phyloP scores from a whole-genome alignment of 2,329 filamentous ascomycete genomes.

The Alternaria sp. region DNA sequence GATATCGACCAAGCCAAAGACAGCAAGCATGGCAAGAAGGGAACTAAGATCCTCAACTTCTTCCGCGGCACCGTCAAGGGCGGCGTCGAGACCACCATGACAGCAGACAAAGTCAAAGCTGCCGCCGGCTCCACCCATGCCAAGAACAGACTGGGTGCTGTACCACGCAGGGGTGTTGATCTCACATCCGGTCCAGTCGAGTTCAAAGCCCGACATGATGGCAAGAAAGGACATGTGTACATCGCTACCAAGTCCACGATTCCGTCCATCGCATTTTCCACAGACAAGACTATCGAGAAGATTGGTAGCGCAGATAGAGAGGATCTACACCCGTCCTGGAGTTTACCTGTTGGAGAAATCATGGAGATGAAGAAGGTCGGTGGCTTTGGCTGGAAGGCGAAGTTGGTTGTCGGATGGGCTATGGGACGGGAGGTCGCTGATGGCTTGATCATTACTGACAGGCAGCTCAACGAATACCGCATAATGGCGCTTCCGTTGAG shows the following conservation, averaged over 20 bases:
- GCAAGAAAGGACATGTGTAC: conserved; percentile 74
- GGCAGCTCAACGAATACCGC: conserved; percentile 61
- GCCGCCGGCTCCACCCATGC: conserved; percentile 66
- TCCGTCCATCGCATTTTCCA: conserved; percentile 71
- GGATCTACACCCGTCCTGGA: conserved; percentile 68
- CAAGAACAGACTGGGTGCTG: conserved; percentile 73
- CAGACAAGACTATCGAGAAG: conserved; percentile 57
- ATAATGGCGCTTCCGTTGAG: conserved; percentile 75
- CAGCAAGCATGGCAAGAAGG: conserved; percentile 55
- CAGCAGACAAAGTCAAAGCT: conserved; percentile 74
- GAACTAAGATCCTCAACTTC: conserved; percentile 63
- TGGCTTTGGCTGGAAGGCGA: conserved; percentile 83
- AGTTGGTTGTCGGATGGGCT: conserved; percentile 81
- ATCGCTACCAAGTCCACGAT: conserved; percentile 71
- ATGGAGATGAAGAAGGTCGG: conserved; percentile 78
- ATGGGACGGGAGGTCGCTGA: conserved; percentile 76
- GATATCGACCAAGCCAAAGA: conserved; percentile 59
- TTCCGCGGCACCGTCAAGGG: conserved; percentile 75
- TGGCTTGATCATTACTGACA: conserved; percentile 71
- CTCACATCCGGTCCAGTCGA: conserved; percentile 70
- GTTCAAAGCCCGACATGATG: conserved; percentile 75
- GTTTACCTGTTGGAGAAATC: conserved; percentile 73
- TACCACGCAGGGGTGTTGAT: conserved; percentile 58
- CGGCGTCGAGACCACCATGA: conserved; percentile 73
- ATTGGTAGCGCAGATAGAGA: conserved; percentile 56